phyloP scores from a whole-genome alignment of 2,329 filamentous ascomycete genomes.

The Exophiala bonariae region DNA sequence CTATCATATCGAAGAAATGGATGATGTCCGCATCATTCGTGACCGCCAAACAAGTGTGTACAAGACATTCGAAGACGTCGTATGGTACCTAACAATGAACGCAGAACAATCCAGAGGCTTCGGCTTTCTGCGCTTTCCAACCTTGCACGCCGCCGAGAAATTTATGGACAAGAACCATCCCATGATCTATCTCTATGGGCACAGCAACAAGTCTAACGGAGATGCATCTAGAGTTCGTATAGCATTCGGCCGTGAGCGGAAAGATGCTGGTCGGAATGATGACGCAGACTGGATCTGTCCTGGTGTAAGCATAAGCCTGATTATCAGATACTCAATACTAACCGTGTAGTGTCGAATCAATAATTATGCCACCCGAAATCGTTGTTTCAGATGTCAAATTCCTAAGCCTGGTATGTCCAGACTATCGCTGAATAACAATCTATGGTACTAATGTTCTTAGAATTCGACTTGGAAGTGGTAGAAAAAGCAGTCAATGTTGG shows the following conservation, averaged over 20 bases:
- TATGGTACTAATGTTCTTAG: slow-evolving; percentile 11
- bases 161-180: slow-evolving; percentile 57
- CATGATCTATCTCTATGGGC: slow-evolving; percentile 49
- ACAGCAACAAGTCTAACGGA: slow-evolving; percentile 36
- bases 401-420: slow-evolving; percentile 50
- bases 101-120: slow-evolving; percentile 56
- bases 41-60: slow-evolving; percentile 57
- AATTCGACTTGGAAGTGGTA: slow-evolving; percentile 14
- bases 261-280: slow-evolving; percentile 48
- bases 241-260: slow-evolving; percentile 54
- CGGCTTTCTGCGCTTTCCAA: slow-evolving; percentile 57
- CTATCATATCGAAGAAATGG: slow-evolving; percentile 53
- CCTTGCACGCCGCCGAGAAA: slow-evolving; percentile 49
- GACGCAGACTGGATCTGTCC: slow-evolving; percentile 60
- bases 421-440: background rate
- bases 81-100: slow-evolving; percentile 9
- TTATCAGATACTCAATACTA: background rate
- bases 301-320: slow-evolving; percentile 9
- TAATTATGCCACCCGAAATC: slow-evolving; percentile 57
- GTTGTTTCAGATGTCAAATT: slow-evolving; percentile 61
- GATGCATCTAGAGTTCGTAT: slow-evolving; percentile 49
- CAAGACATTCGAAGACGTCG: slow-evolving; percentile 2
- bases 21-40: slow-evolving; percentile 59
- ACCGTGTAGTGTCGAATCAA: slow-evolving; percentile 51
- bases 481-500: slow-evolving; percentile 52